Conservation (phyloP, 2,329 filamentous ascomycete species). For the Onygenales sp. region DNA sequence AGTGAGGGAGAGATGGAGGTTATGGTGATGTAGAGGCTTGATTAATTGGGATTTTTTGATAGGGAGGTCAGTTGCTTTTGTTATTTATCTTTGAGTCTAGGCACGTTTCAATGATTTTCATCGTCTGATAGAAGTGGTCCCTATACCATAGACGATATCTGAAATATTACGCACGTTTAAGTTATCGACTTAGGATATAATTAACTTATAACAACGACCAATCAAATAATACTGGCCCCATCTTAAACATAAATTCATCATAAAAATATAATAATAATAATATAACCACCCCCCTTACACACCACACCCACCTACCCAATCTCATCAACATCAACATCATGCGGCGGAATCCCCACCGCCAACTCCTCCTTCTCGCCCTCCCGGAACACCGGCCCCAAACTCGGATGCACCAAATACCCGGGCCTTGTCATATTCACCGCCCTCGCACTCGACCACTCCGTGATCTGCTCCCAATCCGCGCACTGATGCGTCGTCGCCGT, state of each 20-base stretch:
- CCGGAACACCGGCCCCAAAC: background rate
- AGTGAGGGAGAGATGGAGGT: no score
- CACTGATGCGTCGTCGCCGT: background rate
- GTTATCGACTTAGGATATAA: background rate
- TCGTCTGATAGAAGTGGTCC: no score
- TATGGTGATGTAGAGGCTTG: no score
- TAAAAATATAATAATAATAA: no score
- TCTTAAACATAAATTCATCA: no score
- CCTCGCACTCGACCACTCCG: background rate
- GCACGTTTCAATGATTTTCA: no score
- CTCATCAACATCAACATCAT: background rate
- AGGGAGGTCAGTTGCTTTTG: no score
- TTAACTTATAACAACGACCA: background rate
- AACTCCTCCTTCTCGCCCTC: background rate
- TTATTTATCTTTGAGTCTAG: no score
- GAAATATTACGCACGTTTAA: background rate
- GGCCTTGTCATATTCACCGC: background rate
- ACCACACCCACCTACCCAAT: background rate
- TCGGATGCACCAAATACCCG: background rate
- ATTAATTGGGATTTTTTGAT: no score
- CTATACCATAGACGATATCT: no score
- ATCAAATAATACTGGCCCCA: no score
- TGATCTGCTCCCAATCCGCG: background rate
- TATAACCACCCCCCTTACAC: background rate
- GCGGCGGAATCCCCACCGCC: background rate